Evolutionary conservation across 2,329 filamentous ascomycete genomes (phyloP).

Genomic region (Blastomyces parvus): DNA sequence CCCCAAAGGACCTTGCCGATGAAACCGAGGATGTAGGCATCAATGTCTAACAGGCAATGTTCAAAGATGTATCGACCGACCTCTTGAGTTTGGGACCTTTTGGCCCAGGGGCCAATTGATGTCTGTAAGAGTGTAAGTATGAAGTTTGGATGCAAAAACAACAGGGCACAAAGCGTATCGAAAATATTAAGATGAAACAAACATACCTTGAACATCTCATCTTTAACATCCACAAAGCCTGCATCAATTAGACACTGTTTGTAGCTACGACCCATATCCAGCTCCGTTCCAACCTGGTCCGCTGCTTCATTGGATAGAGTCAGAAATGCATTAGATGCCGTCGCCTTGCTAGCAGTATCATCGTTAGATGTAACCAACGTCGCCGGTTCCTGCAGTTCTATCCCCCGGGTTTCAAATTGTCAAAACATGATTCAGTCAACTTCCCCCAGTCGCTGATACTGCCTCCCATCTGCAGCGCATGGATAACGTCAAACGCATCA

Average conservation of each 20-base stretch:
- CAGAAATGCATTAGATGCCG: not conserved
- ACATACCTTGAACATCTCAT: not conserved
- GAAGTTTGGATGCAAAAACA: slow-evolving; percentile 18
- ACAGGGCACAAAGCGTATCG: not conserved
- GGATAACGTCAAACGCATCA: slow-evolving; percentile 14
- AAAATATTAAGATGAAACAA: not conserved
- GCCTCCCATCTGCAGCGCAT: slow-evolving; percentile 9
- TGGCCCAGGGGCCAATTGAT: slow-evolving; percentile 32
- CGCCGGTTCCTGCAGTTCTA: slow-evolving; percentile 20
- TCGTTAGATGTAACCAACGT: slow-evolving; percentile 19
- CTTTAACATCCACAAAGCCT: slow-evolving; percentile 14
- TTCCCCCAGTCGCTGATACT: not conserved
- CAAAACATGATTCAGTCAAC: slow-evolving; percentile 17
- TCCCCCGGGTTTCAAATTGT: slow-evolving; percentile 21
- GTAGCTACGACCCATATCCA: slow-evolving; percentile 11
- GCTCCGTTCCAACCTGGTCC: not conserved
- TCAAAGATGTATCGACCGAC: slow-evolving; percentile 30
- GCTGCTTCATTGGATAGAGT: not conserved
- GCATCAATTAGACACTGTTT: slow-evolving; percentile 22
- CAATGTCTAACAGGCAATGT: slow-evolving; percentile 19
- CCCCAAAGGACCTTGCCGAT: slow-evolving; percentile 24
- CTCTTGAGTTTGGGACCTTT: slow-evolving; percentile 38
- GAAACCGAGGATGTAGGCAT: slow-evolving; percentile 21
- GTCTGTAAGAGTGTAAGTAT: not conserved
- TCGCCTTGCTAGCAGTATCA: slow-evolving; percentile 11